A percentile compares a stretch with the other conserved stretches of the same genome.
Conservation (phyloP, 2,329 filamentous ascomycete genomes). For the Hypoxylon sp. region DNA sequence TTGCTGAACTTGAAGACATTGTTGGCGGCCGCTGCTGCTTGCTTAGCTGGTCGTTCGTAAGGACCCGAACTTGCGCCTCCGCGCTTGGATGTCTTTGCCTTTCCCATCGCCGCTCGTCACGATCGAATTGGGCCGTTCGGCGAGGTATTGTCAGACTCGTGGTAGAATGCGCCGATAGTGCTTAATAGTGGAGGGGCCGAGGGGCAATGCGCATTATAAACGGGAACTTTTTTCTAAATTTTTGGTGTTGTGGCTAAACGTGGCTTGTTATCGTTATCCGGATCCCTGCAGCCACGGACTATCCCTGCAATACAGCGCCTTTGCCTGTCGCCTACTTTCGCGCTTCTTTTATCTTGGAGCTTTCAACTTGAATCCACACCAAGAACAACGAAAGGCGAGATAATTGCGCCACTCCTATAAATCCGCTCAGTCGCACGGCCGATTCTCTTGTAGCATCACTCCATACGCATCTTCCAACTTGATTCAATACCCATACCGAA, state of each 20-base stretch:
- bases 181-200: constrained; percentile 26
- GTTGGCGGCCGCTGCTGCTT: constrained; percentile 64
- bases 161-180: constrained; percentile 22
- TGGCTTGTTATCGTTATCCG: constrained; percentile 33
- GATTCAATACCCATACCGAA: neutral
- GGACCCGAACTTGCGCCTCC: constrained; percentile 53
- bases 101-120: constrained; percentile 54
- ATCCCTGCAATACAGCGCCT: constrained; percentile 23
- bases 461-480: neutral
- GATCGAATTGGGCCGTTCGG: neutral
- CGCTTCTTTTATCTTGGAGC: constrained; percentile 8
- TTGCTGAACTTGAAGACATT: constrained; percentile 97
- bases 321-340: constrained; percentile 12
- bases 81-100: constrained; percentile 57
- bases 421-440: neutral
- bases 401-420: neutral
- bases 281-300: constrained; percentile 10
- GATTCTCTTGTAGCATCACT: constrained; percentile 1
- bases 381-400: neutral
- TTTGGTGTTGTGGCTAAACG: constrained; percentile 37
- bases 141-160: constrained; percentile 1
- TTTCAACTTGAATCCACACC: constrained; percentile 18
- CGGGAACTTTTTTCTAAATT: constrained; percentile 29
- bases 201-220: constrained; percentile 36
- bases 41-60: constrained; percentile 58